These are phyloP conservation scores for Alloteropsis semialata DNA, from an alignment of 176 grass and related monocot genomes.

Conservation along the genomic window DNA sequence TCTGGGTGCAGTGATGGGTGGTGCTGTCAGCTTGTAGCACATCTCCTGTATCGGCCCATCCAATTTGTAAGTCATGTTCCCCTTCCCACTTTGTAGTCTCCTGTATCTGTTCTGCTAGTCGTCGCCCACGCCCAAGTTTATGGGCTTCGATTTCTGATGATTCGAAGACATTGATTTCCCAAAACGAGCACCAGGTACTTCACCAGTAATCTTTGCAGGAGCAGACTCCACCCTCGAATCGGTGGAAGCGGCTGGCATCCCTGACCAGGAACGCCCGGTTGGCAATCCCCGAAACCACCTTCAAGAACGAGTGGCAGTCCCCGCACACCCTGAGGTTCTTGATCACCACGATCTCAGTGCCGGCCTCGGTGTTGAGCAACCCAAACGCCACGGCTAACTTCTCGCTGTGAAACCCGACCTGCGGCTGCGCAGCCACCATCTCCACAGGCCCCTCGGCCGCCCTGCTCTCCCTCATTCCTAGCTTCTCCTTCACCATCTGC, in stretches of 20 bases:
- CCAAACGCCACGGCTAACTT: constrained; percentile 67
- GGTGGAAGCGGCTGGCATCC: constrained; percentile 79
- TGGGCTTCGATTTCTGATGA: neutral
- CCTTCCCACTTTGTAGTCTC: neutral
- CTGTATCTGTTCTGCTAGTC: neutral
- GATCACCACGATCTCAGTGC: constrained; percentile 65
- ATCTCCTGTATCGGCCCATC: neutral
- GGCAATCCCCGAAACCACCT: constrained; percentile 34
- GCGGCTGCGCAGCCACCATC: neutral
- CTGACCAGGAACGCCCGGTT: constrained; percentile 50
- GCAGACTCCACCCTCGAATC: constrained; percentile 47
- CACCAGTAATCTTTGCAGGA: constrained; percentile 71
- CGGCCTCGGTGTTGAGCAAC: constrained; percentile 43
- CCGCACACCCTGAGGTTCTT: constrained; percentile 80
- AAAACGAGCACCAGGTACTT: constrained; percentile 16
- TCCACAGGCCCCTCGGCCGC: neutral
- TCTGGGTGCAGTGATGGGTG: neutral
- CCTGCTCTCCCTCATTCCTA: neutral
- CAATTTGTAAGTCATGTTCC: neutral
- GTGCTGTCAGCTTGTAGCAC: neutral
- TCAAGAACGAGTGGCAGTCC: constrained; percentile 64
- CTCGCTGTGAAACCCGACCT: constrained; percentile 62
- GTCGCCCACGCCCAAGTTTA: neutral
- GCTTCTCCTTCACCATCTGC: constrained; percentile 38
- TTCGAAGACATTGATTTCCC: neutral